Evolutionary conservation across 2,329 filamentous ascomycete species (phyloP), one percentile per base, ranked within the genome.

Genomic region (Microascus cirrosus): DNA sequence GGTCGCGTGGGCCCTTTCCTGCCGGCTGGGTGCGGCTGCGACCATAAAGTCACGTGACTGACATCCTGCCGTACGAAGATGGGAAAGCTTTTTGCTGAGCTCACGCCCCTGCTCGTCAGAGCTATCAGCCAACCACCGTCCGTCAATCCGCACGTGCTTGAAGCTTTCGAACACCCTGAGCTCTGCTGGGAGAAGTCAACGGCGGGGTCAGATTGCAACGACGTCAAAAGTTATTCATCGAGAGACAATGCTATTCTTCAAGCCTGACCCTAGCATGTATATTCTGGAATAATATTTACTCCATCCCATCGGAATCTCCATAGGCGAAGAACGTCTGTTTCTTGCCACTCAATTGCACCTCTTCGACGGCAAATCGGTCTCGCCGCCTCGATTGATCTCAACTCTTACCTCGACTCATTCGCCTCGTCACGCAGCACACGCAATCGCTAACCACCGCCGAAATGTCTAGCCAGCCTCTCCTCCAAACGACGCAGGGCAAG

Each of bases 381-480:
- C 28, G 28, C 4, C 28, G 28, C 28, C 28, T 32, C 28, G 28
- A 32, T 32, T 32, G 4, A 4, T 32, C 28, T 32, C 28, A 32
- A 4, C 28, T 22, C n/a, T 22, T 24, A 5, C n/a, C 28, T 32
- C 28, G 28, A 32, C 28, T 50, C 20, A 3, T 6, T 20, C 45
- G 22, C 45, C 22, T 50, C 45, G 45, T 50, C 45, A 20, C 45
- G 24, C 45, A 13, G 11, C 20, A 50, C 24, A 50, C 22, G 22
- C 45, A 50, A 22, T 20, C 18, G 45, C 55, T 42, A 54, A 55
- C 15, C 20, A 15, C 35, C 57, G 56, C 56, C 70, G 80, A 63
- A 68, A 97, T 99, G 94, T 99, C 94, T 63, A 91, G 86, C 71
- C 93, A 96, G 76, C 94, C 94, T 68, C 89, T 99, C 60, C 89